Base-by-base conservation (phyloP, 352 stramenopile species). In the Plasmopara halstedii region DNA sequence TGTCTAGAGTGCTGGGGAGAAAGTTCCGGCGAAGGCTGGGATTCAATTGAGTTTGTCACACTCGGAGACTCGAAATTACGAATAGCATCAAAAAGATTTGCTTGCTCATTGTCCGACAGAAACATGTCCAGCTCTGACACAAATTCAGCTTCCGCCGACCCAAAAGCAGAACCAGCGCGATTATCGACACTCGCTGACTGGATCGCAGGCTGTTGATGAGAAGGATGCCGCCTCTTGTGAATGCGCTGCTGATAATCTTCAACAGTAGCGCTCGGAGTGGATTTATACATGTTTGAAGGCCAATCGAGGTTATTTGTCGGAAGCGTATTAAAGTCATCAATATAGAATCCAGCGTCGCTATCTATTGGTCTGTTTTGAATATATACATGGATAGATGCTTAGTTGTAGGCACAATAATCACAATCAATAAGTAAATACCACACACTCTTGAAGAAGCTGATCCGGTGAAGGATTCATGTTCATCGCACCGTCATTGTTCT, bases 11-110 rank as follows among this genome's bases (percentile, higher is more conserved):
- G 47, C 43, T 52, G 49, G n/a, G 44, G 23, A 31, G 48, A 38
- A 34, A 26, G 47, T 31, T 57, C 37, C 14, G 44, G 22, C 3
- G 46, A 54, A 10, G 50, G 23, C 6, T 56, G 23, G n/a, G 18
- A 26, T 14, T 59, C 43, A 9, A 59, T 19, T 20, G 50, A 50
- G 2, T 51, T 46, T 22, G 45, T 36, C 15, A n/a, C 13, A 11
- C 55, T 29, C 0, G 72, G 70, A 1, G 66, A 70, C 22, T 85
- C 70, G 19, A 87, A 87, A 46, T 87, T 70, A 2, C 72, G 70
- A 41, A 88, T 88, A 7, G 75, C 73, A 23, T 88, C 75, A 27
- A 88, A 72, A 32, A 87, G 50, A 44, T 84, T 84, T 8, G 61
- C 66, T 22, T 67, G 61, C 31, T 88, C 75, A 47, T 82, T 71